Base-by-base conservation (phyloP, 441 rosid genomes). In the Eruca vesicaria region DNA sequence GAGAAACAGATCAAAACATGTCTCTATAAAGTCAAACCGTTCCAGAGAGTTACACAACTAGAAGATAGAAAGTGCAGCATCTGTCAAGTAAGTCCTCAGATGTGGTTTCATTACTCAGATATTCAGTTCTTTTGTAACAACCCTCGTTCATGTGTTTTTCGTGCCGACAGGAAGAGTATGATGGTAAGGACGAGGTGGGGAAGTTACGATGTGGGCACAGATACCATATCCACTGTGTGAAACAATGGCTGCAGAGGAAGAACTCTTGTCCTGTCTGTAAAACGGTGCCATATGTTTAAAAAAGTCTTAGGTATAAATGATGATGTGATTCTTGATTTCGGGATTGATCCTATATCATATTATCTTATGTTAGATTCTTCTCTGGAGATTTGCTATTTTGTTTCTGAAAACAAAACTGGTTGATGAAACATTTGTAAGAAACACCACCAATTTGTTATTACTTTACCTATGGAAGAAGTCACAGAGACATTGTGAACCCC, bases 241-340 rank as follows among this genome's bases (percentile, higher is more conserved):
- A 87, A 83, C 97, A 87, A 65, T 96, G 99, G 99, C 93, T 96
- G 6, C 59, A 77, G n/a, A 92, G 81, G 73, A 96, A 96, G 81
- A 96, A 96, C 66, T 33, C 81, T 7, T 93, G 99, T 81, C 97
- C 99, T 0, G 88, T 96, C 55, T 93, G 99, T 68, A 78, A 72
- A 78, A 72, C 66, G 29, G 15, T 60, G 45, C 55, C 81, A 19
- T 67, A 11, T 19, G 53, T 4, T 55, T 21, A n/a, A n/a, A n/a
- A n/a, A 23, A 72, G 74, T 18, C 77, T 62, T 78, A 78, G 74
- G 31, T 41, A 45, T 31, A 66, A 11, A 60, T 57, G 53, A 41
- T 63, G 66, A 57, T 23, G n/a, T n/a, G n/a, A n/a, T 38, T 62
- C 50, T 29, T 76, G 59, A 63, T 50, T 60, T 23, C 5, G 52